Evolutionary conservation across 192 early-diverging fungal genomes (phyloP).

Genomic region (Coemansia sp.): DNA sequence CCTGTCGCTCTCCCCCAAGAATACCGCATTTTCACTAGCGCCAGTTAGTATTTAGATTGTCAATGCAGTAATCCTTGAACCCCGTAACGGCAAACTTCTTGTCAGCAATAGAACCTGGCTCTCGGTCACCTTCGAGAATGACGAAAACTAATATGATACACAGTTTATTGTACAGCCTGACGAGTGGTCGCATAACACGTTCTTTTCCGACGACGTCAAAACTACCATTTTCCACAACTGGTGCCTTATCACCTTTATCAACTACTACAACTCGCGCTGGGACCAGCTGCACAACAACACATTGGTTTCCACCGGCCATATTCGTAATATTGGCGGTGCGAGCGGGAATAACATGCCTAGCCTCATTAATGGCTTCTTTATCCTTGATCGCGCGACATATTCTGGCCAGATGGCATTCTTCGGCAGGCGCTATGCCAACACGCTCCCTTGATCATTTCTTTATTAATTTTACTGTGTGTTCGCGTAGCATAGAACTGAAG

Average conservation of each 20-base stretch:
- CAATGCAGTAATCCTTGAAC: constrained; percentile 43
- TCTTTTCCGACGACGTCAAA: constrained; percentile 32
- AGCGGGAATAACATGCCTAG: constrained; percentile 41
- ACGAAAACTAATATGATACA: constrained; percentile 42
- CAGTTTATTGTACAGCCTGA: constrained; percentile 33
- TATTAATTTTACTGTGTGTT: not conserved
- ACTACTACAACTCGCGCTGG: constrained; percentile 46
- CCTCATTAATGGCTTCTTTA: constrained; percentile 43
- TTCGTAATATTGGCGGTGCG: constrained; percentile 37
- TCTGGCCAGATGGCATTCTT: constrained; percentile 47
- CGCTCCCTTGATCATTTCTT: constrained; percentile 29
- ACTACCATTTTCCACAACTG: constrained; percentile 44
- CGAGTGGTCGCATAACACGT: constrained; percentile 44
- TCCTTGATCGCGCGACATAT: constrained; percentile 25
- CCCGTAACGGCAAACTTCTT: constrained; percentile 35
- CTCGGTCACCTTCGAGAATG: constrained; percentile 44
- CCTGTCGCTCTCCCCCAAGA: too few relatives aligned
- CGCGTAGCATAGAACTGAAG: not conserved
- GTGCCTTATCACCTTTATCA: constrained; percentile 28
- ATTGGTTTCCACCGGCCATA: constrained; percentile 30
- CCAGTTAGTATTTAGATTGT: too few relatives aligned
- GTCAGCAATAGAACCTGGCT: constrained; percentile 40
- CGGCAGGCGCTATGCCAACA: constrained; percentile 38
- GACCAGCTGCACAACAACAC: constrained; percentile 39
- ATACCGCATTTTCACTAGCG: too few relatives aligned